Conservation (phyloP, 352 stramenopile genomes). For the Phytophthora hibernalis region DNA sequence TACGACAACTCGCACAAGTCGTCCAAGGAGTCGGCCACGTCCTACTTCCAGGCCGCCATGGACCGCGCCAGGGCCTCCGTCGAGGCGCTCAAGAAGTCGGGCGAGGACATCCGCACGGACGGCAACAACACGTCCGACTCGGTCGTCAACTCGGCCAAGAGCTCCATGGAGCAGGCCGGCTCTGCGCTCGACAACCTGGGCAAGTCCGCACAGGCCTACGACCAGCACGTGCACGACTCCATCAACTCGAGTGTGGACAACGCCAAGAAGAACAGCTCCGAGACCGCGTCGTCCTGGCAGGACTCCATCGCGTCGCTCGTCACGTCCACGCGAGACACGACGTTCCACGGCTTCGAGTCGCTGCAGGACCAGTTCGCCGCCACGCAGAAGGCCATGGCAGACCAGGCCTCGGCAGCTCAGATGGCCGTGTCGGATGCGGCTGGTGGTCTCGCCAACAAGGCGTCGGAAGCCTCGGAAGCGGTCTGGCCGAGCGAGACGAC, state of each 20-base stretch:
- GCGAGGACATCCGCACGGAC: conserved; percentile 24
- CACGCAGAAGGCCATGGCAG: conserved; percentile 30
- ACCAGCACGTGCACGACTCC: conserved; percentile 14
- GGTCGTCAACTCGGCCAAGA: conserved; percentile 30
- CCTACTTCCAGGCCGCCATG: conserved; percentile 48
- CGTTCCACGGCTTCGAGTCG: conserved; percentile 47
- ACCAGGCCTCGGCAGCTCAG: conserved; percentile 25
- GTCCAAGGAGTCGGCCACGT: conserved; percentile 39
- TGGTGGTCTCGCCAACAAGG: conserved; percentile 18
- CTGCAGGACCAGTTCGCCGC: conserved; percentile 45
- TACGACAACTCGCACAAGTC: conserved; percentile 54
- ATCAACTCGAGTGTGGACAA: conserved; percentile 26
- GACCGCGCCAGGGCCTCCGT: conserved; percentile 34
- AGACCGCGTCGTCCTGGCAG: conserved; percentile 23
- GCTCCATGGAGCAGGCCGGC: conserved; percentile 42
- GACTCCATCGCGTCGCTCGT: conserved; percentile 42
- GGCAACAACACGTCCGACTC: conserved; percentile 34
- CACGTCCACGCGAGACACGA: conserved; percentile 38
- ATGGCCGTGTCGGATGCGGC: conserved; percentile 8
- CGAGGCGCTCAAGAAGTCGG: conserved; percentile 30
- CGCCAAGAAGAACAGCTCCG: conserved; percentile 36
- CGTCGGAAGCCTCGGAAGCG: conserved; percentile 23
- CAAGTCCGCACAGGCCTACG: conserved; percentile 21
- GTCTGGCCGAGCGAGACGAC: not conserved
- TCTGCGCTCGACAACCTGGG: conserved; percentile 36